Percentiles rank a stretch among this genome's conserved stretches.
These are phyloP conservation scores for Ricinus communis DNA, from an alignment of 345 rosid species.

Conservation along the genomic window DNA sequence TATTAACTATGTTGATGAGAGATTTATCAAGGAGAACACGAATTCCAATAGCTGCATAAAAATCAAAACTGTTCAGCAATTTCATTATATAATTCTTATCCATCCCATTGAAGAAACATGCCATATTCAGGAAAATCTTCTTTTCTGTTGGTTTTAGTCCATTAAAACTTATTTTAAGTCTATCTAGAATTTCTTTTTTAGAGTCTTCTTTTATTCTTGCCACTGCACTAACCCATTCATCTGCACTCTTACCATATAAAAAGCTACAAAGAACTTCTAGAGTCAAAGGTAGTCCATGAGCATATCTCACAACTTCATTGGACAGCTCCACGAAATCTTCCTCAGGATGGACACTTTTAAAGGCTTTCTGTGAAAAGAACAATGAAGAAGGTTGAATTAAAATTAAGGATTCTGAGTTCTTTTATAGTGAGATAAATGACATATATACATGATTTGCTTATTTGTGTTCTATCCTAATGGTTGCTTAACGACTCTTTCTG, in stretches of 20 bases:
- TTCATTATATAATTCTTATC: background rate
- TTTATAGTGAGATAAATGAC: too few species aligned
- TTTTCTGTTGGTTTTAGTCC: constrained; percentile 3
- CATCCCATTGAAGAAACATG: constrained; percentile 11
- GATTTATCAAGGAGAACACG: constrained; percentile 4
- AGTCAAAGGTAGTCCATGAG: constrained; percentile 14
- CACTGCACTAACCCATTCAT: constrained; percentile 3
- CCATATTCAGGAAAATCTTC: constrained; percentile 16
- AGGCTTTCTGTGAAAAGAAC: too few species aligned
- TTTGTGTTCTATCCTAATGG: too few species aligned
- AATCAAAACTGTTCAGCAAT: background rate
- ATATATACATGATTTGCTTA: too few species aligned
- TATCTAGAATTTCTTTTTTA: background rate
- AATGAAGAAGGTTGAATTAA: too few species aligned
- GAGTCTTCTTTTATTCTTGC: constrained; percentile 4
- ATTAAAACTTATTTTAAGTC: constrained; percentile 9
- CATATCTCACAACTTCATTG: constrained; percentile 11
- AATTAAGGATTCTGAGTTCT: too few species aligned
- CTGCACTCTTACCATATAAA: background rate
- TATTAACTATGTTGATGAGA: background rate
- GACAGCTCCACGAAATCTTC: background rate
- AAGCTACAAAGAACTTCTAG: constrained; percentile 17
- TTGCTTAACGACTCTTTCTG: too few species aligned
- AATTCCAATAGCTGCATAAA: background rate
- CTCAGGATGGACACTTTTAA: background rate